Conservation (phyloP, 805 yeast genomes). For the Candida lessepsii region DNA sequence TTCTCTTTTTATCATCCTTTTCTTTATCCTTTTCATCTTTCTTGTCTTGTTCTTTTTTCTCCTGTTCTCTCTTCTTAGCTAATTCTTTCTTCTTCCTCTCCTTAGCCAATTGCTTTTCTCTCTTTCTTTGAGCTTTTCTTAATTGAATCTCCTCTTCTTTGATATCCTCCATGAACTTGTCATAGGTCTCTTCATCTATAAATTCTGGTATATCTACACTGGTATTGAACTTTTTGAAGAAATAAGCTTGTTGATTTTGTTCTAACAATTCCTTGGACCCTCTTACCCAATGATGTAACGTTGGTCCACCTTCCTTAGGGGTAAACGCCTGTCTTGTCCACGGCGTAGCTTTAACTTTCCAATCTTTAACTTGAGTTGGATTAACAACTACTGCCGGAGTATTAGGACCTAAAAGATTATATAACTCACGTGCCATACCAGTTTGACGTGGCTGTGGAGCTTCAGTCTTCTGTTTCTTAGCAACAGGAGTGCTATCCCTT, state of each 20-base stretch:
- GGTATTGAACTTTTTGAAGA: conserved; percentile 74
- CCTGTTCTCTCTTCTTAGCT: conserved; percentile 5
- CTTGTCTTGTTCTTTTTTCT: conserved; percentile 9
- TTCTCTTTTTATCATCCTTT: conserved; percentile 2
- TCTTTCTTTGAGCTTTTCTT: conserved; percentile 14
- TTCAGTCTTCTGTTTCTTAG: conserved; percentile 41
- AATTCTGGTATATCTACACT: conserved; percentile 68
- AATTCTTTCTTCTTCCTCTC: conserved; percentile 16
- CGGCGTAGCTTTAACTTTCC: conserved; percentile 70
- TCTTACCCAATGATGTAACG: conserved; percentile 81
- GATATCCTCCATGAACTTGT: conserved; percentile 46
- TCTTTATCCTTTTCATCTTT: conserved; percentile 5
- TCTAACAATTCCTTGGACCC: conserved; percentile 54
- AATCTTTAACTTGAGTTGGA: conserved; percentile 49
- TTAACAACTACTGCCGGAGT: conserved; percentile 71
- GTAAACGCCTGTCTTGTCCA: conserved; percentile 74
- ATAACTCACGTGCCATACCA: conserved; percentile 89
- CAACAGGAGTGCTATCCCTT: conserved; percentile 40
- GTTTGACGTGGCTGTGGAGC: conserved; percentile 32
- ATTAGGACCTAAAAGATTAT: conserved; percentile 84
- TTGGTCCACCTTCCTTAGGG: conserved; percentile 20
- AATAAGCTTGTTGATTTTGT: conserved; percentile 45
- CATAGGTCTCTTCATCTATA: conserved; percentile 57
- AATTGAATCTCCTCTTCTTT: conserved; percentile 22
- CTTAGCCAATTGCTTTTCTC: conserved; percentile 17